phyloP scores from a whole-genome alignment of 2,329 filamentous ascomycete species.

The Blastomyces parvus region DNA sequence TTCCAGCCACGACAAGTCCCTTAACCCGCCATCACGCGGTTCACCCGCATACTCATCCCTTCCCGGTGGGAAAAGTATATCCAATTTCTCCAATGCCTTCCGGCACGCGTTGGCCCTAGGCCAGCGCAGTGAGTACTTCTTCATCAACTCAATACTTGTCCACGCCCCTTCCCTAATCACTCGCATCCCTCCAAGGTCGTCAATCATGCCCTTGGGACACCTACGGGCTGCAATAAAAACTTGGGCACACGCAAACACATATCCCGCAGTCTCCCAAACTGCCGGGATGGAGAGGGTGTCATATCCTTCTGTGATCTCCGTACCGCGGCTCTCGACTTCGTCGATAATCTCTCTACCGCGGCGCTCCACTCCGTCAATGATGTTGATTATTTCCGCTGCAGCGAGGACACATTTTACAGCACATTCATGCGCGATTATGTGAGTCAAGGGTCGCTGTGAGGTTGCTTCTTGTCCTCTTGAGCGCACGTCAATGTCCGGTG shows the following conservation, averaged over 20 bases:
- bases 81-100: slow-evolving; percentile 9
- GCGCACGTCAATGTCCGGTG: slow-evolving; percentile 9
- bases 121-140: slow-evolving; percentile 10
- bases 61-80: background rate
- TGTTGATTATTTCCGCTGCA: slow-evolving; percentile 14
- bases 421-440: slow-evolving; percentile 11
- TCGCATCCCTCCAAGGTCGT: slow-evolving; percentile 4
- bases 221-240: slow-evolving; percentile 14
- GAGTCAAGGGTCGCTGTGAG: slow-evolving; percentile 10
- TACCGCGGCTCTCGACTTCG: background rate
- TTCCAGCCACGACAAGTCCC: slow-evolving; percentile 16
- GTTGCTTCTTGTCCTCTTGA: background rate
- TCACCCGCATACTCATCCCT: slow-evolving; percentile 1
- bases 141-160: slow-evolving; percentile 4
- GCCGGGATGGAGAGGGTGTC: slow-evolving; percentile 10
- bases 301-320: slow-evolving; percentile 2
- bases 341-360: slow-evolving; percentile 7
- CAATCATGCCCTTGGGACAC: slow-evolving; percentile 9
- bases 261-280: slow-evolving; percentile 16
- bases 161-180: background rate
- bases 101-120: slow-evolving; percentile 9
- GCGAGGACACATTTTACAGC: slow-evolving; percentile 15
- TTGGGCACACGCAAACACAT: slow-evolving; percentile 13
- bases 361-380: slow-evolving; percentile 5
- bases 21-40: background rate